Evolutionary conservation across 2,329 filamentous ascomycete species (phyloP).

Genomic region (Grosmannia huntii): DNA sequence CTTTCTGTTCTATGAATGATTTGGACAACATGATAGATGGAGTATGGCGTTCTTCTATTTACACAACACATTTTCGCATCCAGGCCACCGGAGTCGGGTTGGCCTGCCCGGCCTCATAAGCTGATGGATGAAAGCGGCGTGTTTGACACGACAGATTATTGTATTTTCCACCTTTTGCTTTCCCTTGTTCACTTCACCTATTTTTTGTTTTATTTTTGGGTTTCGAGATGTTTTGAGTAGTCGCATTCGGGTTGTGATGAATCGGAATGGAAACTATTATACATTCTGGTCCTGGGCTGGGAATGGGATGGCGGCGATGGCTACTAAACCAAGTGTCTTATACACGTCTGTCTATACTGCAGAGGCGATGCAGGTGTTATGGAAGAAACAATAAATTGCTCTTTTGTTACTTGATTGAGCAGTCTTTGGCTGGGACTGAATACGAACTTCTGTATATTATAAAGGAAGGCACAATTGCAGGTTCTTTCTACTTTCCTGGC

Average conservation of each 20-base stretch:
- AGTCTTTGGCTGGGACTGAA: not conserved
- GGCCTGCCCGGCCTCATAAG: not conserved
- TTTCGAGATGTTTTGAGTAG: not conserved
- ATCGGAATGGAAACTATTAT: not conserved
- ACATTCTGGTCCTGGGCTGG: not conserved
- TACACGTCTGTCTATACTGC: not conserved
- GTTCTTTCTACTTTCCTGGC: not conserved
- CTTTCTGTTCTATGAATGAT: not conserved
- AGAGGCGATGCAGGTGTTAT: not conserved
- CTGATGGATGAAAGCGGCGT: not conserved
- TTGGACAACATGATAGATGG: conserved; percentile 1
- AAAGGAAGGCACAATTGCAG: not conserved
- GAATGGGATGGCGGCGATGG: not conserved
- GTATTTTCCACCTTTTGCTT: not conserved
- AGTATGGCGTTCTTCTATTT: not conserved
- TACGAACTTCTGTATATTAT: not conserved
- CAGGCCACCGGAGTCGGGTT: not conserved
- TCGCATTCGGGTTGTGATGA: not conserved
- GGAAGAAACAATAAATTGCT: not conserved
- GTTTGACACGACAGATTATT: not conserved
- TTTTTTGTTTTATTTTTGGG: not conserved
- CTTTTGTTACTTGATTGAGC: not conserved
- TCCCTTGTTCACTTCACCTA: not conserved
- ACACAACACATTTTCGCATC: not conserved
- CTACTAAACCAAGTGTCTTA: not conserved